Evolutionary conservation across 495 filamentous ascomycete genomes (phyloP).

Genomic region (Diplogelasinospora grovesii): DNA sequence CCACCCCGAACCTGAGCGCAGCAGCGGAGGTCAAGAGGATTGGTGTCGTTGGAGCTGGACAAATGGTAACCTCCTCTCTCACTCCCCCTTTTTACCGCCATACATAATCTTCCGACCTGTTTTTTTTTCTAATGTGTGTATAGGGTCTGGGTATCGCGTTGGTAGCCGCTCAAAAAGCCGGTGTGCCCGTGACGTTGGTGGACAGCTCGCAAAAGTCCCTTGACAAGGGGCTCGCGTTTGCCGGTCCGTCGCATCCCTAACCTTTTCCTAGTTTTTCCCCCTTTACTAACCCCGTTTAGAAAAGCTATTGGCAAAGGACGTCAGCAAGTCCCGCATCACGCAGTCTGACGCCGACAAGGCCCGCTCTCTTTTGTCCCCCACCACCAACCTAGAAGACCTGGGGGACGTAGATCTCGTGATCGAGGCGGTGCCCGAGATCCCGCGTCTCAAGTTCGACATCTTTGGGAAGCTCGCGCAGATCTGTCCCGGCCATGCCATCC

Average conservation of each 20-base stretch:
- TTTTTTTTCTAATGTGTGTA: neutral
- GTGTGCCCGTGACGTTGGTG: conserved; percentile 78
- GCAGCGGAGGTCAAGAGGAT: conserved; percentile 77
- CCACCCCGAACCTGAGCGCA: conserved; percentile 44
- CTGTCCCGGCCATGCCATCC: conserved; percentile 78
- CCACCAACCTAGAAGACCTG: conserved; percentile 70
- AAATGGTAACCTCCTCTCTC: conserved; percentile 61
- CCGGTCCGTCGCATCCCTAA: conserved; percentile 46
- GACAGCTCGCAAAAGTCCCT: conserved; percentile 82
- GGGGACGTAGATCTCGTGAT: conserved; percentile 92
- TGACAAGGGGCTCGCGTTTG: conserved; percentile 86
- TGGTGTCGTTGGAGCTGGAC: conserved; percentile 90
- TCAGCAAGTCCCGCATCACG: conserved; percentile 74
- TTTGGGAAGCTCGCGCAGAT: conserved; percentile 80
- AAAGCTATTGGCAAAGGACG: conserved; percentile 86
- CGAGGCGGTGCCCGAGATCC: conserved; percentile 94
- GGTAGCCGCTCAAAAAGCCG: conserved; percentile 80
- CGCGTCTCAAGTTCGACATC: conserved; percentile 76
- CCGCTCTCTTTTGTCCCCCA: conserved; percentile 59
- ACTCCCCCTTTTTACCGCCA: neutral
- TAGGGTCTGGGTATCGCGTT: conserved; percentile 95
- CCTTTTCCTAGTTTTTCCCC: no score
- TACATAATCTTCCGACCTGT: neutral
- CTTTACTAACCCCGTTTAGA: conserved; percentile 42
- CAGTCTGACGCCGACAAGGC: conserved; percentile 67